phyloP scores from a whole-genome alignment of 2,329 filamentous ascomycete genomes.

The Colletotrichum sp. region DNA sequence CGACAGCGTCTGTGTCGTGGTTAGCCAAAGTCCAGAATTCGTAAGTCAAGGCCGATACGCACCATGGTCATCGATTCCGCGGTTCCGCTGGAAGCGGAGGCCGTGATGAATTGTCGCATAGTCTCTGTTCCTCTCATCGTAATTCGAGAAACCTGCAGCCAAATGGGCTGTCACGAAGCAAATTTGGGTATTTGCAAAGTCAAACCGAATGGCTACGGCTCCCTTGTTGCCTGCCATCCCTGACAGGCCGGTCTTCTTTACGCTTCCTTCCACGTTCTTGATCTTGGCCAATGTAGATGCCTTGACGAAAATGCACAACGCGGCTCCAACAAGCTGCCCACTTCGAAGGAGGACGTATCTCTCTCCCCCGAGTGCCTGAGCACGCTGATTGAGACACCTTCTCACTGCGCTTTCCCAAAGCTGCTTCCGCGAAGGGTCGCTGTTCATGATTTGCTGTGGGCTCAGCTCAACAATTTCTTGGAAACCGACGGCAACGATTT shows the following conservation, averaged over 20 bases:
- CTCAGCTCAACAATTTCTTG: conserved; percentile 99
- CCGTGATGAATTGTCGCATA: conserved; percentile 89
- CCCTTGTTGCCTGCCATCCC: conserved; percentile 99
- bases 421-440: conserved; percentile 84
- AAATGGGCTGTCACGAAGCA: conserved; percentile 97
- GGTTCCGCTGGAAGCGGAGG: conserved; percentile 87
- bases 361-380: conserved; percentile 68
- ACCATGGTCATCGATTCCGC: conserved; percentile 91
- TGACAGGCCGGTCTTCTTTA: conserved; percentile 94
- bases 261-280: conserved; percentile 94
- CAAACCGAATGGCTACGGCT: conserved; percentile 93
- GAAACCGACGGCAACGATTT: conserved; percentile 90
- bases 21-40: not conserved
- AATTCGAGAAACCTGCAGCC: conserved; percentile 94
- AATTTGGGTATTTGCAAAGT: conserved; percentile 89
- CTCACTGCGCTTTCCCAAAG: conserved; percentile 87
- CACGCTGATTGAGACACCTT: conserved; percentile 75
- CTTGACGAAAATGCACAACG: conserved; percentile 89
- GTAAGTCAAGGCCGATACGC: conserved; percentile 23
- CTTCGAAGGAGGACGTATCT: conserved; percentile 90
- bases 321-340: conserved; percentile 93
- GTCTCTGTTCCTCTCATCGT: conserved; percentile 93
- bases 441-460: conserved; percentile 99
- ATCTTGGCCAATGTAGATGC: conserved; percentile 78
- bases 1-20: conserved; percentile 64